Conservation (phyloP, 805 yeast genomes). For the Candida coleopterorum region DNA sequence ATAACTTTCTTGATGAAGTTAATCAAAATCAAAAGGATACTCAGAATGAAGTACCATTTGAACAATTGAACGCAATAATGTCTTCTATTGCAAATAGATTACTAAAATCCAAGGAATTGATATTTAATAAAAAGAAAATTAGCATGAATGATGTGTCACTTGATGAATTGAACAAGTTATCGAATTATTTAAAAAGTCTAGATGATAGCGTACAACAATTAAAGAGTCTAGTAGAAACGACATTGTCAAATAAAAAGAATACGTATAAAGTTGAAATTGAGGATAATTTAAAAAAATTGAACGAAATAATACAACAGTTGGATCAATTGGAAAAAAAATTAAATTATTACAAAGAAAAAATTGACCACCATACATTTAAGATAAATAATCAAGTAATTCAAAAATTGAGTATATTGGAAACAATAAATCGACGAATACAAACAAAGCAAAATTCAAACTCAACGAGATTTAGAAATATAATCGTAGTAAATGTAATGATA, state of each 20-base stretch:
- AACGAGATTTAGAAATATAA: conserved; percentile 14
- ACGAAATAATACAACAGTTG: conserved; percentile 23
- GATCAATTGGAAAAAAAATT: conserved; percentile 23
- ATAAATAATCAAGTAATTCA: conserved; percentile 22
- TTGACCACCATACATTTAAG: conserved; percentile 21
- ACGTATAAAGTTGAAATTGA: conserved; percentile 24
- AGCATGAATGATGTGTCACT: conserved; percentile 4
- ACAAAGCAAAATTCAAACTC: conserved; percentile 17
- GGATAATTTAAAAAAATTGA: conserved; percentile 22
- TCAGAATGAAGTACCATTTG: conserved; percentile 4
- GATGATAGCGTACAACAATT: conserved; percentile 16
- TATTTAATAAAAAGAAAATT: neutral
- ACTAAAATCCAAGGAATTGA: neutral
- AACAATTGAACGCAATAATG: conserved; percentile 8
- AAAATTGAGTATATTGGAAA: conserved; percentile 29
- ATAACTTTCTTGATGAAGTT: conserved; percentile 16
- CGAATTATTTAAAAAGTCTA: conserved; percentile 15
- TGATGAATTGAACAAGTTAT: conserved; percentile 15
- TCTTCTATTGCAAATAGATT: conserved; percentile 4
- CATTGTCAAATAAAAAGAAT: conserved; percentile 14
- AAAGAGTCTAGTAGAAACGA: conserved; percentile 14
- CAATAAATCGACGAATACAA: conserved; percentile 22
- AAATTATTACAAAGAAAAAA: conserved; percentile 16
- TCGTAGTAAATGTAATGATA: neutral
- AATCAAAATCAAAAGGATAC: conserved; percentile 8